These are phyloP conservation scores for Phytophthora agathidicida DNA, from an alignment of 352 stramenopile species.

Conservation along the genomic window DNA sequence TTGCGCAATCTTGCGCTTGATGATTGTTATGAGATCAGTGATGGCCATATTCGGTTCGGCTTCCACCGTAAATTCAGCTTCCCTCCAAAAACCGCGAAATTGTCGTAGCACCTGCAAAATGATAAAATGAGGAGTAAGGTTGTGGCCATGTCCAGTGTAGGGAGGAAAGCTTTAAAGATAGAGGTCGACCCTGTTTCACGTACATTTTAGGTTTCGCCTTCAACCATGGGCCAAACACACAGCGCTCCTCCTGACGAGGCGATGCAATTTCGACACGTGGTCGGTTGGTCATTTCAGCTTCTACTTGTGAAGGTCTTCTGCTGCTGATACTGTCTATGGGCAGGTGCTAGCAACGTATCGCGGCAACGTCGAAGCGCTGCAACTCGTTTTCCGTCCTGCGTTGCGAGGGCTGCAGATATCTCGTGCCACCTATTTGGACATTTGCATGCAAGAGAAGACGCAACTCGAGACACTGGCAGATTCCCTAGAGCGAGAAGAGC, in stretches of 20 bases:
- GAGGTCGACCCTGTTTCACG: no score
- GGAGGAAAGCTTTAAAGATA: no score
- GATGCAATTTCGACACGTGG: constrained; percentile 63
- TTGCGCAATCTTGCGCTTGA: no score
- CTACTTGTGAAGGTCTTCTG: background rate
- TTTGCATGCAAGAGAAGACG: constrained; percentile 68
- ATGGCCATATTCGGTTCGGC: no score
- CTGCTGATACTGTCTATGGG: background rate
- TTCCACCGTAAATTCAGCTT: no score
- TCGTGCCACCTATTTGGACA: constrained; percentile 75
- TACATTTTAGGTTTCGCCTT: no score
- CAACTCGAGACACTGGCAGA: constrained; percentile 64
- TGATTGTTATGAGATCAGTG: no score
- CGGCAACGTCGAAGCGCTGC: constrained; percentile 50
- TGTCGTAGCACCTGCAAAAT: no score
- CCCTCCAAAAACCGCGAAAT: no score
- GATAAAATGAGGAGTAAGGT: no score
- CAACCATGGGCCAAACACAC: constrained; percentile 63
- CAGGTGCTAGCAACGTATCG: constrained; percentile 60
- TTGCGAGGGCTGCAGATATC: constrained; percentile 75
- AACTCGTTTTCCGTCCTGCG: constrained; percentile 42
- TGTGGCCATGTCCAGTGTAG: no score
- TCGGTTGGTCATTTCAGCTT: constrained; percentile 20
- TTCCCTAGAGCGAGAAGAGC: constrained; percentile 59
- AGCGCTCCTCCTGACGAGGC: constrained; percentile 58